phyloP scores from a whole-genome alignment of 2,329 filamentous ascomycete genomes.

The Fusarium globosum region DNA sequence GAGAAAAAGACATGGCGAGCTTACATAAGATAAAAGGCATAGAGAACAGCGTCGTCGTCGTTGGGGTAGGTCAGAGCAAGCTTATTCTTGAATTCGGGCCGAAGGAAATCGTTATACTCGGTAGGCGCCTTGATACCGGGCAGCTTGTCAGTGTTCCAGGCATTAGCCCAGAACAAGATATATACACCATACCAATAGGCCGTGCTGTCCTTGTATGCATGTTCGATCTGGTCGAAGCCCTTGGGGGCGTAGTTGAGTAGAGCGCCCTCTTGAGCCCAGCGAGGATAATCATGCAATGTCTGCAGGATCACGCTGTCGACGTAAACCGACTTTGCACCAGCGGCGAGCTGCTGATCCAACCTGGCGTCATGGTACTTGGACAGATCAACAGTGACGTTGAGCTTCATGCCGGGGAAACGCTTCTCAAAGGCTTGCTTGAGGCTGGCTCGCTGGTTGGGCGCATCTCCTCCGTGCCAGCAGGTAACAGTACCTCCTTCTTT shows the following conservation, averaged over 20 bases:
- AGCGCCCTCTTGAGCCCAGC: slow-evolving; percentile 60
- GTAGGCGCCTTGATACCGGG: slow-evolving; percentile 46
- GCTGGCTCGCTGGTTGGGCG: slow-evolving; percentile 51
- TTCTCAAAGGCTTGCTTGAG: slow-evolving; percentile 58
- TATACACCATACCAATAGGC: slow-evolving; percentile 56
- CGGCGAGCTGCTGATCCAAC: slow-evolving; percentile 58
- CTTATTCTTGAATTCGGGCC: slow-evolving; percentile 64
- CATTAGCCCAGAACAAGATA: slow-evolving; percentile 52
- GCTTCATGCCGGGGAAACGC: slow-evolving; percentile 60
- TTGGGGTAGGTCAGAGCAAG: slow-evolving; percentile 67
- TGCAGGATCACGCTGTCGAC: slow-evolving; percentile 59
- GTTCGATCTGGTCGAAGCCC: slow-evolving; percentile 57
- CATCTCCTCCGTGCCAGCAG: slow-evolving; percentile 62
- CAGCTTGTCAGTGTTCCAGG: slow-evolving; percentile 47
- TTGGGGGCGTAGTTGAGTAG: slow-evolving; percentile 62
- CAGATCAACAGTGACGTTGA: slow-evolving; percentile 65
- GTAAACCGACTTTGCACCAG: slow-evolving; percentile 46
- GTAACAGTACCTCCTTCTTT: slow-evolving; percentile 59
- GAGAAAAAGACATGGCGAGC: no score
- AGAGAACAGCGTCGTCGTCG: slow-evolving; percentile 67
- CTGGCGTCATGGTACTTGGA: slow-evolving; percentile 65
- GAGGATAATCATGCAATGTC: slow-evolving; percentile 62
- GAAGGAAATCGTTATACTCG: slow-evolving; percentile 56
- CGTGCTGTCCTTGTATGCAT: slow-evolving; percentile 50
- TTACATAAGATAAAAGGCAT: slow-evolving; percentile 60